phyloP scores from a whole-genome alignment of 2,329 filamentous ascomycete genomes.

The Lecanicillium sp. region DNA sequence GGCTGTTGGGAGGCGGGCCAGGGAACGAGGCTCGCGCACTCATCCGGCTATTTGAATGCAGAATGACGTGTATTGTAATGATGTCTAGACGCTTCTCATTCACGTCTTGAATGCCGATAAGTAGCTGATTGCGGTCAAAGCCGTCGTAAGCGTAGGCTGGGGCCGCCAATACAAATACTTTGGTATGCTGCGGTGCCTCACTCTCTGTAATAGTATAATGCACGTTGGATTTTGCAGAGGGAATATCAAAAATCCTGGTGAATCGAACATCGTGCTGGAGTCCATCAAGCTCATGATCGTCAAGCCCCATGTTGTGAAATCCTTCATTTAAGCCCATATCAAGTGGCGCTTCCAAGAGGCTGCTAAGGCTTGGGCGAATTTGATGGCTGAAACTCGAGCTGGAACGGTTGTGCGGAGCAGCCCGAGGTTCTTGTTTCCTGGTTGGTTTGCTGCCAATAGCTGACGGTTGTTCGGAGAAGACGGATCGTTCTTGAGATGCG shows the following conservation, averaged over 20 bases:
- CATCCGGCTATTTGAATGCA: slow-evolving; percentile 15
- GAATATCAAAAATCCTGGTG: slow-evolving; percentile 62
- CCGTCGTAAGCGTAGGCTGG: slow-evolving; percentile 51
- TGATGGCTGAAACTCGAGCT: slow-evolving; percentile 40
- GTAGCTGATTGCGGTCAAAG: slow-evolving; percentile 46
- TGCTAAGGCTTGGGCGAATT: slow-evolving; percentile 49
- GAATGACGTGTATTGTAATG: slow-evolving; percentile 53
- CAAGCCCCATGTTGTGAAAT: slow-evolving; percentile 65
- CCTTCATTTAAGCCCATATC: slow-evolving; percentile 67
- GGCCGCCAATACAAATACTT: slow-evolving; percentile 62
- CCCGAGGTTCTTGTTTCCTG: slow-evolving; percentile 67
- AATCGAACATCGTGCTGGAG: slow-evolving; percentile 67
- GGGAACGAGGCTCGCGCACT: neutral
- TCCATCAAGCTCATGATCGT: slow-evolving; percentile 66
- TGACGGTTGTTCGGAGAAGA: slow-evolving; percentile 64
- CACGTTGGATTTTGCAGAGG: slow-evolving; percentile 55
- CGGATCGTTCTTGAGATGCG: slow-evolving; percentile 71
- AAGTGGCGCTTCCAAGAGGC: slow-evolving; percentile 61
- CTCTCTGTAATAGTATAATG: slow-evolving; percentile 52
- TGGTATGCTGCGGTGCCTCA: slow-evolving; percentile 48
- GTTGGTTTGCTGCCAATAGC: slow-evolving; percentile 36
- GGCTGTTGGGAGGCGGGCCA: neutral
- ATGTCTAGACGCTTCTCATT: slow-evolving; percentile 62
- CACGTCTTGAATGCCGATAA: slow-evolving; percentile 65
- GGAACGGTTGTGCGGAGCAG: slow-evolving; percentile 34